Base-by-base conservation (phyloP, 2,329 filamentous ascomycete species). In the Chaetomium sp. region DNA sequence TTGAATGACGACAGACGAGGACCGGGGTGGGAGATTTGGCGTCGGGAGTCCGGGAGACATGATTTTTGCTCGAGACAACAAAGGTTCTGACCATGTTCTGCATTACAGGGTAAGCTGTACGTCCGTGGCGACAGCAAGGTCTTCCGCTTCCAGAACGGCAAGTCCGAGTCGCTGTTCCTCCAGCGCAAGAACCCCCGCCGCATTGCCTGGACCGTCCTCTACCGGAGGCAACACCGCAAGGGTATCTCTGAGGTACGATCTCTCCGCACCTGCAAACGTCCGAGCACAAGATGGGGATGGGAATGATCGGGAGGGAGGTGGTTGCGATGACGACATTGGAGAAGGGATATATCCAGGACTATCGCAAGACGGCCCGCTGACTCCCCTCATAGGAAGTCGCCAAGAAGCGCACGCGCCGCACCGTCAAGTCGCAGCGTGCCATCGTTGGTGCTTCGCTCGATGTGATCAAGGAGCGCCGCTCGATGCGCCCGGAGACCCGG, bases 171-270 rank as follows among this genome's bases (percentile, higher is more conserved):
- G 74, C 92, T 99, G 75, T 99, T 99, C 90, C 92, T 98, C 76
- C 95, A 99, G 89, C 94, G 95, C 88, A 99, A 99, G 92, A 99
- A 99, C 90, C 95, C 95, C 81, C 94, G 95, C 83, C 93, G 94
- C 81, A 98, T 99, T 83, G 90, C 94, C 75, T 99, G 95, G 95
- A 99, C 95, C 74, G 90, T 93, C 77, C 91, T 99, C 72, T 99
- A 92, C 92, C 90, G 95, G 82, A 91, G 94, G 84, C 92, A 96
- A 86, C 94, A 97, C 90, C 95, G 93, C 88, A 99, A 99, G 93
- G 95, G 95, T 90, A 96, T 98, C 85, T 96, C 94, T 87, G 95
- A 99, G 93, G 95, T 98, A 90, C 85, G 90, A 81, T 60, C 27
- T 59, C 47, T 56, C 59, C 60, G 31, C 42, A 38, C 56, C 42